Base-by-base conservation (phyloP, 2,329 filamentous ascomycete species). In the Sporothrix pallida region DNA sequence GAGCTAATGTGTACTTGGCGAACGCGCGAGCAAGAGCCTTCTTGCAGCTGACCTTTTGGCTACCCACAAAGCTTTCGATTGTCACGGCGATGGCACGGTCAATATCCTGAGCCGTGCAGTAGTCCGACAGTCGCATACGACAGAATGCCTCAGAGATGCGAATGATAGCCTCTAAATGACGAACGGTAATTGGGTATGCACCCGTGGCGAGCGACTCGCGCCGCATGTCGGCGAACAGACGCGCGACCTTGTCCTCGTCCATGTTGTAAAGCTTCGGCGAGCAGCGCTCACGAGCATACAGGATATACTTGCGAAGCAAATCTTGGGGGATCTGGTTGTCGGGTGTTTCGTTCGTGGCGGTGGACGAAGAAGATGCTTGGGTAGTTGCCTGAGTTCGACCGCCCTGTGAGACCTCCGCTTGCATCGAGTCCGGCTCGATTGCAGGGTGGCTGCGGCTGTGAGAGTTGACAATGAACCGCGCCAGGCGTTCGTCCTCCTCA, bases 61-160 rank as follows among this genome's bases (percentile, higher is more conserved):
- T 97, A 75, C 93, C 93, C 60, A 99, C 93, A 80, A 99, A 99
- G 73, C 93, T 97, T 77, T 98, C 95, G 2, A 99, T 93, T 0
- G 96, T 97, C 7, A 99, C 96, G 15, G 95, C 94, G 79, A 99
- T 99, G 74, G 96, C 96, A 60, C 96, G 93, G 83, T 99, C 96
- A 78, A 99, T 97, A 80, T 99, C 96, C 74, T 92, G 89, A 1
- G 92, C 84, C 6, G 92, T 92, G 83, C 95, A 97, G 85, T 97
- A 98, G 77, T 99, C 96, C 0, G 93, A 96, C n/a, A 99, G 86
- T 15, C 96, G 92, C 96, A 99, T 99, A 80, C 97, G 95, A 83
- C 93, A 97, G 84, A 99, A 99, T 0, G 95, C 85, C 82, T 99
- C 96, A 73, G 91, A 91, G 80, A 97, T 97, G 80, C 96, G 93